phyloP scores from a whole-genome alignment of 1,284 basidiomycete species.

The Trichosporon faecale region DNA sequence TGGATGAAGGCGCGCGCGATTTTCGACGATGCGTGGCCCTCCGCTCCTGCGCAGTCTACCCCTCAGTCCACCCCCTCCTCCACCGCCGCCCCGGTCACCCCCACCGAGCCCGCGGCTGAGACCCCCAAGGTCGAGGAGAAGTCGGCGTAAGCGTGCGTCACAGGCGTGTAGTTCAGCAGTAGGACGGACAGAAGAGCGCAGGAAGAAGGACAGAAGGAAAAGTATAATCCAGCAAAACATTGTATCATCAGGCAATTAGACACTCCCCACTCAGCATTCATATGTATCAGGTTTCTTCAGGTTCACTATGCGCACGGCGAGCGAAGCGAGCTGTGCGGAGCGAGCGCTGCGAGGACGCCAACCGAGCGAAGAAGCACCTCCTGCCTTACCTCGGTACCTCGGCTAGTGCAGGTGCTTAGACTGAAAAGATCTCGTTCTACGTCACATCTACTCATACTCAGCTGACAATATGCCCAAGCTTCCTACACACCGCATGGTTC shows the following conservation, averaged over 20 bases:
- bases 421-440: no score
- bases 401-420: no score
- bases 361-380: not conserved
- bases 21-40: constrained; percentile 30
- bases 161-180: not conserved
- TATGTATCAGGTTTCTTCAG: constrained; percentile 8
- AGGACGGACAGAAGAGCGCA: not conserved
- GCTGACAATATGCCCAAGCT: no score
- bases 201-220: not conserved
- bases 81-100: not conserved
- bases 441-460: no score
- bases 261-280: constrained; percentile 9
- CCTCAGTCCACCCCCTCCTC: no score
- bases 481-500: no score
- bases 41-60: not conserved
- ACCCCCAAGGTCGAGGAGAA: not conserved
- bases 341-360: no score
- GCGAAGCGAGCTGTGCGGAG: not conserved
- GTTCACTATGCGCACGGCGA: not conserved
- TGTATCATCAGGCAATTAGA: not conserved
- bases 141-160: not conserved
- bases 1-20: constrained; percentile 40
- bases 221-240: constrained; percentile 5
- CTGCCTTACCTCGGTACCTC: no score
- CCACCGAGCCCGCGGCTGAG: not conserved